A percentile compares a stretch with the other conserved stretches of the same genome.
phyloP scores from a whole-genome alignment of 2,329 filamentous ascomycete genomes.

The Proliferodiscus dingleyae region DNA sequence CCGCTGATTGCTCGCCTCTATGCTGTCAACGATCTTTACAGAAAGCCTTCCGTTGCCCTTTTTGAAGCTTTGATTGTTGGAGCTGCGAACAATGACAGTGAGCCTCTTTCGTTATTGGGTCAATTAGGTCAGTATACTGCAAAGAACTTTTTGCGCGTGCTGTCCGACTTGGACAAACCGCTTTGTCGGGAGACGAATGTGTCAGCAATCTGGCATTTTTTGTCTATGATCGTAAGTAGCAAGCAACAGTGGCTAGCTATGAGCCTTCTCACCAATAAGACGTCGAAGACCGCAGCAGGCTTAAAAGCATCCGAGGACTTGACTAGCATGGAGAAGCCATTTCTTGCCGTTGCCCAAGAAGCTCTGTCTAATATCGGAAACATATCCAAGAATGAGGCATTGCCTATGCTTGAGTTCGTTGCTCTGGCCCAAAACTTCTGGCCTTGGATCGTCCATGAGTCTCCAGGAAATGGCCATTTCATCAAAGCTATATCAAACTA shows the following conservation, averaged over 20 bases:
- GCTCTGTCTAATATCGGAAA: slow-evolving; percentile 61
- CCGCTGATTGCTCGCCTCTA: slow-evolving; percentile 74
- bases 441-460: slow-evolving; percentile 84
- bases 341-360: slow-evolving; percentile 70
- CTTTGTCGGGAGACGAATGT: slow-evolving; percentile 61
- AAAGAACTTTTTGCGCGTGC: slow-evolving; percentile 74
- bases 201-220: slow-evolving; percentile 73
- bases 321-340: slow-evolving; percentile 48
- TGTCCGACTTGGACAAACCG: slow-evolving; percentile 73
- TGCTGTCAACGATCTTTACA: slow-evolving; percentile 62
- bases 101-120: slow-evolving; percentile 90
- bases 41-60: slow-evolving; percentile 60
- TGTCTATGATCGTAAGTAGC: slow-evolving; percentile 80
- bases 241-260: slow-evolving; percentile 96
- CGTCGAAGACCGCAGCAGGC: slow-evolving; percentile 70
- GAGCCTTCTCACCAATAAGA: slow-evolving; percentile 82
- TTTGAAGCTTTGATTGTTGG: slow-evolving; percentile 69
- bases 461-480: slow-evolving; percentile 70
- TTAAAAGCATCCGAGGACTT: slow-evolving; percentile 41
- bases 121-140: slow-evolving; percentile 79
- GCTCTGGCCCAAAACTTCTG: slow-evolving; percentile 87
- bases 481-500: slow-evolving; percentile 68
- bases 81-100: slow-evolving; percentile 59
- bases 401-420: slow-evolving; percentile 81
- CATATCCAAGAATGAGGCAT: slow-evolving; percentile 59